Conservation (phyloP, 2,329 filamentous ascomycete genomes). For the Calycina herbarum region DNA sequence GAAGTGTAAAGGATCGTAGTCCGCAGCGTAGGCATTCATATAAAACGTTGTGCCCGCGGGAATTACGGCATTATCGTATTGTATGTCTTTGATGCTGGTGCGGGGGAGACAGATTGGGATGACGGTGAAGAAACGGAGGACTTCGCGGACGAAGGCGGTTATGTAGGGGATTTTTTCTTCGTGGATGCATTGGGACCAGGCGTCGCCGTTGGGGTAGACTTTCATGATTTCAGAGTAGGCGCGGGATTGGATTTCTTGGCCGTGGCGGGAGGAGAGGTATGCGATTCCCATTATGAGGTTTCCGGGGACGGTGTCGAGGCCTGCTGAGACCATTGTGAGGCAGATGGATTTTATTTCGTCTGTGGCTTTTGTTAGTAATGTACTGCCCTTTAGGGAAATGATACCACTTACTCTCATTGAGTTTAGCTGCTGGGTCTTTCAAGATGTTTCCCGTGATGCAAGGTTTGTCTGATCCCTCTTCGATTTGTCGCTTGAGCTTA, state of each 20-base stretch:
- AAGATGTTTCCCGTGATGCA: constrained; percentile 71
- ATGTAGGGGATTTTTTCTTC: constrained; percentile 79
- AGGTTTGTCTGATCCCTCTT: constrained; percentile 63
- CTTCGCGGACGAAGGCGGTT: constrained; percentile 76
- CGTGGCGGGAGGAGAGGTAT: constrained; percentile 66
- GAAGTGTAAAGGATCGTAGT: constrained; percentile 72
- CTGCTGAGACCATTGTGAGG: constrained; percentile 78
- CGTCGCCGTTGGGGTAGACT: constrained; percentile 70
- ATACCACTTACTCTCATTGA: constrained; percentile 58
- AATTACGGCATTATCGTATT: constrained; percentile 65
- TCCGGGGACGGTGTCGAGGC: constrained; percentile 77
- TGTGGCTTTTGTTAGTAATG: too few species aligned
- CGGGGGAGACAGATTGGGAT: constrained; percentile 77
- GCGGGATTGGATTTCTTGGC: constrained; percentile 68
- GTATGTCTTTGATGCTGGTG: constrained; percentile 69
- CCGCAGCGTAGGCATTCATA: constrained; percentile 76
- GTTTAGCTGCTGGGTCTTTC: constrained; percentile 58
- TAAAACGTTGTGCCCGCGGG: constrained; percentile 78
- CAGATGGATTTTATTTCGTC: constrained; percentile 79
- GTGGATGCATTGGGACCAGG: constrained; percentile 71
- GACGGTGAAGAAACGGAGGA: constrained; percentile 75
- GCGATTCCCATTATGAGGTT: constrained; percentile 80
- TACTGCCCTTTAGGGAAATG: too few species aligned
- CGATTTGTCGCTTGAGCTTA: constrained; percentile 61
- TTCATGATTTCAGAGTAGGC: constrained; percentile 70